phyloP scores from a whole-genome alignment of 768 basidiomycete genomes.

The Panellus pusillus region DNA sequence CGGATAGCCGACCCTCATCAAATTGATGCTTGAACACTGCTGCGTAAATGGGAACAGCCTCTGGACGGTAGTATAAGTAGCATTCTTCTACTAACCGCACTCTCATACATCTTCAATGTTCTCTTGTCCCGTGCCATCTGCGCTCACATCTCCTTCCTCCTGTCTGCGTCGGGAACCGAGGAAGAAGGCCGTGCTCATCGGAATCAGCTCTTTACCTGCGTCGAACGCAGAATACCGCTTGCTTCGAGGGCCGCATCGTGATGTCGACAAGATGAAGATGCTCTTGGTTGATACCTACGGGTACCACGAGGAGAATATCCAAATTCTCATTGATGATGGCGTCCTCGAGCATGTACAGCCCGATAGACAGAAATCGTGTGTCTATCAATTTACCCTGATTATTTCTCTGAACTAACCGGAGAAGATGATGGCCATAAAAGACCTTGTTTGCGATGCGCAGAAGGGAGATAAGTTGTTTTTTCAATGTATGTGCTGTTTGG shows the following conservation, averaged over 20 bases:
- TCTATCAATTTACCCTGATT: not conserved
- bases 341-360: constrained; percentile 10
- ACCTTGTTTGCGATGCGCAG: constrained; percentile 4
- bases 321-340: constrained; percentile 19
- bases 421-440: constrained; percentile 10
- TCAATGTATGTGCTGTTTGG: constrained; percentile 2
- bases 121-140: not conserved
- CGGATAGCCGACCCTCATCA: not conserved
- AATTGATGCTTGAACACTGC: too few relatives aligned
- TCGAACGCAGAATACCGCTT: not conserved
- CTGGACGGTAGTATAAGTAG: not conserved
- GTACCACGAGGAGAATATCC: constrained; percentile 12
- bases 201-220: constrained; percentile 10
- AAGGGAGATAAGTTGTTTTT: constrained; percentile 18
- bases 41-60: not conserved
- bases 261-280: constrained; percentile 12
- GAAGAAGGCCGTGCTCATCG: constrained; percentile 18
- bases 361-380: constrained; percentile 16
- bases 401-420: not conserved
- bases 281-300: constrained; percentile 10
- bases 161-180: constrained; percentile 4
- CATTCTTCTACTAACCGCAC: not conserved
- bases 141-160: not conserved
- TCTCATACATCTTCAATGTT: not conserved
- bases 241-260: constrained; percentile 13